Base-by-base conservation (phyloP, 2,329 filamentous ascomycete genomes). In the Claviceps spartinae region DNA sequence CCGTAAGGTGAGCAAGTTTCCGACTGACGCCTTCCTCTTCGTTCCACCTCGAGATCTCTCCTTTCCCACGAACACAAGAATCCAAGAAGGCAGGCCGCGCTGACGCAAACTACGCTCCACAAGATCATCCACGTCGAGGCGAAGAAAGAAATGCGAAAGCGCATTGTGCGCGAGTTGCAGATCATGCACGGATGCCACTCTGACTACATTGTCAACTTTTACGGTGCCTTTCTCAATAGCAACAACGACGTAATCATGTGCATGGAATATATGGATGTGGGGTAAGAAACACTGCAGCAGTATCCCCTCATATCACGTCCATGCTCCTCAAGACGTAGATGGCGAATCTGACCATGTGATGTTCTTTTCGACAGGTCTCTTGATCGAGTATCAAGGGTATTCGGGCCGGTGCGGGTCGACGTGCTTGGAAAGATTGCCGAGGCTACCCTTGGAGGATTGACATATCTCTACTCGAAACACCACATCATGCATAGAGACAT, bases 251-350 rank as follows among this genome's bases (percentile, higher is more conserved):
- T 98, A 54, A 94, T 97, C 61, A 91, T 98, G 84, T 98, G 93
- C 69, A 98, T 98, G 93, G 93, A 98, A 68, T 97, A 98, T 67
- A 95, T 95, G 88, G 93, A 98, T 69, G 88, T 91, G 66, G 93
- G 93, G 93, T 97, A 78, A 69, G 87, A 24, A 24, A 11, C 26
- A 30, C 73, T n/a, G 20, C 24, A 22, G n/a, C 50, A 34, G 16
- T 30, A 6, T 2, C 30, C 11, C 18, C n/a, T 9, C 24, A 11
- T 24, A 11, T 5, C 43, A 47, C 40, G 8, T 13, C 16, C 45
- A 47, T 20, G 5, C 8, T n/a, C 20, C 24, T 22, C 3, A 9
- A 42, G 47, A 3, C 20, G 20, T 37, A 30, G 16, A 14, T 34
- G 30, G 16, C 30, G n/a, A 38, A 20, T 51, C 40, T 42, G 40